A percentile compares a stretch with the other conserved stretches of the same genome.
Evolutionary conservation across 495 filamentous ascomycete genomes (phyloP).

Genomic region (Neurospora tetraspora): DNA sequence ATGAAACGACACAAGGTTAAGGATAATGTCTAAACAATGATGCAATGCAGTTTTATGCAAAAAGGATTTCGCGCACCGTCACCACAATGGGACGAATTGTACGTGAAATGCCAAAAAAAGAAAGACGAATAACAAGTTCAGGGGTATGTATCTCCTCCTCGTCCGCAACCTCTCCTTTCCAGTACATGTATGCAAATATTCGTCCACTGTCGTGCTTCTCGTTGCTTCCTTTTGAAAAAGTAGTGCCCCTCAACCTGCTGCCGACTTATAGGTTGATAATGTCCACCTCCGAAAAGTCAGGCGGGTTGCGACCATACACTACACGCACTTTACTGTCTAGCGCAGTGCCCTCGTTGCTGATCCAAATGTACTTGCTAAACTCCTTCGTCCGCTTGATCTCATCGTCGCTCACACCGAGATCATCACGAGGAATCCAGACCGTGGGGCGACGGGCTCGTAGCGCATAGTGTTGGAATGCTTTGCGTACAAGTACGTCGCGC

Average conservation of each 20-base stretch:
- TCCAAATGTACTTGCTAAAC: slow-evolving; percentile 79
- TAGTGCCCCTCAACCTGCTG: neutral
- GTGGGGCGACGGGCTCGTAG: slow-evolving; percentile 76
- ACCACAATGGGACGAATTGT: neutral
- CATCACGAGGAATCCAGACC: slow-evolving; percentile 91
- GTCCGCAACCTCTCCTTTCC: neutral
- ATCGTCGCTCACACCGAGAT: slow-evolving; percentile 83
- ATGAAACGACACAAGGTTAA: neutral
- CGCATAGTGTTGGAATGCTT: slow-evolving; percentile 86
- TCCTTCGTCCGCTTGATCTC: slow-evolving; percentile 69
- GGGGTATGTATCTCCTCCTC: neutral
- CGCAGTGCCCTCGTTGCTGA: slow-evolving; percentile 84
- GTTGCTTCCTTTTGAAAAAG: neutral
- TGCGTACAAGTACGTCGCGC: slow-evolving; percentile 73
- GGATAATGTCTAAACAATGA: neutral
- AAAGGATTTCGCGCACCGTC: neutral
- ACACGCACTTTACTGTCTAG: slow-evolving; percentile 76
- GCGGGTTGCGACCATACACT: slow-evolving; percentile 80
- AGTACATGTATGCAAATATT: neutral
- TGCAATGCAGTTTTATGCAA: neutral
- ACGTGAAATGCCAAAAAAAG: neutral
- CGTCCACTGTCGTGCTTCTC: neutral
- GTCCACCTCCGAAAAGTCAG: slow-evolving; percentile 87
- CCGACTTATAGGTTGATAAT: slow-evolving; percentile 60
- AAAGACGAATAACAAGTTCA: neutral